These are phyloP conservation scores for Diaporthe sp. DNA, from an alignment of 2,329 filamentous ascomycete species.

Conservation along the genomic window DNA sequence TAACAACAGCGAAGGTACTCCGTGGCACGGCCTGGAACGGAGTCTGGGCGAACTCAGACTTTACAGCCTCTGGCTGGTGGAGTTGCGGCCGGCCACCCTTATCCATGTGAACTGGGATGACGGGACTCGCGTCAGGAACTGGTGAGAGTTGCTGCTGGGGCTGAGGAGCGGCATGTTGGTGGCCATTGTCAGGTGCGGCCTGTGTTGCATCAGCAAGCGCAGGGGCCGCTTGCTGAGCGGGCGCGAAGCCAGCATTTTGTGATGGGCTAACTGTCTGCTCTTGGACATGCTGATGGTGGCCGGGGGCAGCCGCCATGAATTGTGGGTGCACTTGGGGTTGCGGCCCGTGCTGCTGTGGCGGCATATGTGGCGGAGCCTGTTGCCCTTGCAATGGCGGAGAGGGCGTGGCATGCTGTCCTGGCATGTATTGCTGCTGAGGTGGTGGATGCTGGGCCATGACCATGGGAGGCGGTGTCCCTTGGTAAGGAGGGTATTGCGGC, in stretches of 20 bases:
- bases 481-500: constrained; percentile 39
- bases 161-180: background rate
- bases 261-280: constrained; percentile 30
- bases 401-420: constrained; percentile 26
- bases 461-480: constrained; percentile 38
- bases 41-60: background rate
- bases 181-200: background rate
- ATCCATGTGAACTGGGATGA: constrained; percentile 1
- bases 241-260: background rate
- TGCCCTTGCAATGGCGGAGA: constrained; percentile 34
- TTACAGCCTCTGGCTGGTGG: constrained; percentile 33
- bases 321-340: constrained; percentile 17
- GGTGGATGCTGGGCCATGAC: constrained; percentile 34
- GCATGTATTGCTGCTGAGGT: constrained; percentile 39
- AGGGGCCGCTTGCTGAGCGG: constrained; percentile 27
- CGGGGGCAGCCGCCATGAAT: background rate
- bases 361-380: constrained; percentile 22
- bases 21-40: constrained; percentile 19
- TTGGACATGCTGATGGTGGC: background rate
- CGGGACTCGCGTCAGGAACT: constrained; percentile 17
- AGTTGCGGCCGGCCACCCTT: constrained; percentile 27
- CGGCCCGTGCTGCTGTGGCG: constrained; percentile 21
- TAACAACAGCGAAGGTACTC: constrained; percentile 25
- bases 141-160: constrained; percentile 29
- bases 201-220: constrained; percentile 6